Evolutionary conservation across 2,329 filamentous ascomycete species (phyloP), one percentile per base, ranked within the genome.

Genomic region (Sphaerulina populicola): DNA sequence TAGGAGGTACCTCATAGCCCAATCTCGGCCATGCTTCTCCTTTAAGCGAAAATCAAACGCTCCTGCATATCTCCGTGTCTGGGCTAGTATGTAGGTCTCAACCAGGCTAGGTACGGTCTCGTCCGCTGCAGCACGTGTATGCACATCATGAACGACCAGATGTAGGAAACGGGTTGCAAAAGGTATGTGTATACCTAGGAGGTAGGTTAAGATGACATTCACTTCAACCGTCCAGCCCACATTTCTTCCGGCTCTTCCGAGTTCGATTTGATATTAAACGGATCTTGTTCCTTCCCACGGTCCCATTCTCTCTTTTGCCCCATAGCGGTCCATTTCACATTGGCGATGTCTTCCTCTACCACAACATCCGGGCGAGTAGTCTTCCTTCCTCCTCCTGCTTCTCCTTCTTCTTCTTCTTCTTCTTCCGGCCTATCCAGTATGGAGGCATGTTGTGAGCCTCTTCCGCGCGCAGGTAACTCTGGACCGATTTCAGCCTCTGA

Each of bases 371-470:
- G 73, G 67, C 64, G 88, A 61, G 83, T 80, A 35, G 81, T 78
- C 54, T 83, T 80, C 48, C 78, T 75, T 18, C 78, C 75, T 64
- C 80, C 76, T 10, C 78, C 78, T 1, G 11, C 75, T 73, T 18
- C 79, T 64, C 80, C 76, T 10, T 78, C 78, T 1, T n/a, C 75
- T 73, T 18, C 79, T 64, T 80, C 76, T 10, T 78, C 78, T 1
- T n/a, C 75, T 73, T 18, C 79, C 77, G 65, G 84, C 82, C 81
- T 85, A 88, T 57, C 81, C 82, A 60, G 77, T 75, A 52, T 95
- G 5, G 31, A 35, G 4, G 31, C 31, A 9, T 35, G 31, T 35
- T 35, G 31, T 6, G 31, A 35, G 31, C 31, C 31, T 35, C 31
- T 35, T 35, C 31, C 31, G 2, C 31, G 31, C 10, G 31, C 31